Base-by-base conservation (phyloP, 176 grass and related monocot genomes). In the Triticum monococcum region DNA sequence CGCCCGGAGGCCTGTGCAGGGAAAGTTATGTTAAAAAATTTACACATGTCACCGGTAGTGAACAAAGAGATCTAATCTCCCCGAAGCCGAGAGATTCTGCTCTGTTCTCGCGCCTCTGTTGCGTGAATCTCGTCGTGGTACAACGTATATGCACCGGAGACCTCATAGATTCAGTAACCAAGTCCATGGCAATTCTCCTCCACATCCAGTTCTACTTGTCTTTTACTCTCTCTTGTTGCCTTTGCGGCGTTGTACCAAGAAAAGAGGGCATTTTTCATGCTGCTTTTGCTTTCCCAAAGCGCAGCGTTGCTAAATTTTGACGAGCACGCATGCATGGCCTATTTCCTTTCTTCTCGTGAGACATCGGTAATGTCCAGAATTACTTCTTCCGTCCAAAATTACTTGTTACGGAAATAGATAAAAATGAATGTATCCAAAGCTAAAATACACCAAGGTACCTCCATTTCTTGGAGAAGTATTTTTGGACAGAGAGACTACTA, bases 1-100 rank as follows among this genome's bases (percentile, higher is more conserved):
- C 64, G 0, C n/a, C 3, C 24, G 3, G 9, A 25, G 1, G 14
- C 3, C 4, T 43, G 52, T 12, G 7, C 5, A 16, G 5, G 9
- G 37, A 75, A 28, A 8, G 6, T 48, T 33, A 7, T 26, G 1
- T 54, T 9, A 56, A 50, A 2, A 9, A 57, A 23, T 5, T 22
- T 22, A 7, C 18, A 66, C 28, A 12, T 22, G 65, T 71, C 32
- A 63, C 1, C 5, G 12, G 18, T 4, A n/a, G n/a, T n/a, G n/a
- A n/a, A n/a, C n/a, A 8, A 75, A 9, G 64, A 75, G 64, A 78
- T 90, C 72, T 64, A 30, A 72, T 86, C 70, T 77, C 46, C 43
- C 31, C 30, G 32, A 23, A 64, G 35, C 68, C 89, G 30, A 90
- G 67, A 74, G 66, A 83, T 73, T 23, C 17, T 25, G 22, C 18